Evolutionary conservation across 345 rosid genomes (phyloP).

Genomic region (Citrus glauca): DNA sequence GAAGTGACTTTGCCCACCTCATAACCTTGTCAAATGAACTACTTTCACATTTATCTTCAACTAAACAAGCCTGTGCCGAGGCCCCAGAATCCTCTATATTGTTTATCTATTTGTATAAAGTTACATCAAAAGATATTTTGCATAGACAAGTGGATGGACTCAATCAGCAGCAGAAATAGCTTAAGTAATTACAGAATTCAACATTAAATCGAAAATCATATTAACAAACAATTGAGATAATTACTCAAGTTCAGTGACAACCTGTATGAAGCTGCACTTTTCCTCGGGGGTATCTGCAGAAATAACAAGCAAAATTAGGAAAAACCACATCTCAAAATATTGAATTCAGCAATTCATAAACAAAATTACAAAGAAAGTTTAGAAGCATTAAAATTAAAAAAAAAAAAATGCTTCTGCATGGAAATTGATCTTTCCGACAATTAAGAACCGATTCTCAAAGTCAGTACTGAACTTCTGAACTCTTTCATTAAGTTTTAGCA

Average conservation of each 20-base stretch:
- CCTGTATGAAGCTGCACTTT: slow-evolving; percentile 98
- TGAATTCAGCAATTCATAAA: not conserved
- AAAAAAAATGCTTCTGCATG: not conserved
- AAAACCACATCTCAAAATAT: not conserved
- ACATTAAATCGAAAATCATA: not conserved
- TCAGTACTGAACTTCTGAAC: not conserved
- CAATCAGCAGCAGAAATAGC: not conserved
- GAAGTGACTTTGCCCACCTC: not conserved
- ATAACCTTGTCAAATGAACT: not conserved
- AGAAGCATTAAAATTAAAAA: not conserved
- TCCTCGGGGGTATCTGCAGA: slow-evolving; percentile 98
- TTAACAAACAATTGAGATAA: not conserved
- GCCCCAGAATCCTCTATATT: not conserved
- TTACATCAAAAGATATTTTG: not conserved
- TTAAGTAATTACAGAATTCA: not conserved
- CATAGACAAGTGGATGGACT: not conserved
- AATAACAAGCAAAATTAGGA: slow-evolving; percentile 16
- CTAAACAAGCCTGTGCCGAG: not conserved
- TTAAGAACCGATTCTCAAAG: not conserved
- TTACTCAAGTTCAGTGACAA: slow-evolving; percentile 24
- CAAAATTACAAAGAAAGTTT: not conserved
- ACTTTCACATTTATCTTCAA: not conserved
- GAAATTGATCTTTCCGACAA: not conserved
- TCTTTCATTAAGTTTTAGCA: not conserved
- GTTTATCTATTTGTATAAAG: not conserved